phyloP scores from a whole-genome alignment of 495 filamentous ascomycete genomes.

The Hypoxylon lienhwacheense region DNA sequence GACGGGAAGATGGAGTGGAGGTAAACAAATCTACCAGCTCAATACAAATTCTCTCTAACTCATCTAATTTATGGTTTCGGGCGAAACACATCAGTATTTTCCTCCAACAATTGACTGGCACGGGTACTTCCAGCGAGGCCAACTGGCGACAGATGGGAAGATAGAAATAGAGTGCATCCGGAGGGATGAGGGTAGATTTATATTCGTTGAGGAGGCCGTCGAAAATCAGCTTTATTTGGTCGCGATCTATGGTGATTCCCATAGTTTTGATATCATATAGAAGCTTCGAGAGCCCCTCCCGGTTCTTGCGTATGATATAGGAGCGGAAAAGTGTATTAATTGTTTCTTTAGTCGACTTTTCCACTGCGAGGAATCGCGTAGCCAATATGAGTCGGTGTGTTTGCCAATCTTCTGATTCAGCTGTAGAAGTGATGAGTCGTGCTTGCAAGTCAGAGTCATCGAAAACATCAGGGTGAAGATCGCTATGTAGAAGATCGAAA shows the following conservation, averaged over 20 bases:
- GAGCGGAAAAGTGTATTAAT: constrained; percentile 32
- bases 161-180: constrained; percentile 30
- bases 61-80: constrained; percentile 34
- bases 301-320: constrained; percentile 25
- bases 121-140: constrained; percentile 35
- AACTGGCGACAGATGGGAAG: constrained; percentile 33
- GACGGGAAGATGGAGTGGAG: constrained; percentile 14
- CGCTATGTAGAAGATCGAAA: constrained; percentile 61
- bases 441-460: constrained; percentile 65
- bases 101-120: constrained; percentile 32
- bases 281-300: constrained; percentile 27
- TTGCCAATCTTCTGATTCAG: constrained; percentile 35
- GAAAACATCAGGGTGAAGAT: constrained; percentile 75
- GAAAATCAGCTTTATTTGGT: constrained; percentile 26
- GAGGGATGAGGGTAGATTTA: constrained; percentile 15
- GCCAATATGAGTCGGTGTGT: constrained; percentile 37
- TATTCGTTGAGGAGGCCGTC: constrained; percentile 27
- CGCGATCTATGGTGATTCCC: constrained; percentile 26
- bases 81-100: constrained; percentile 38
- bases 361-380: constrained; percentile 30
- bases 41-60: constrained; percentile 36
- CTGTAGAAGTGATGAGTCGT: constrained; percentile 28
- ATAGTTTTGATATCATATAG: constrained; percentile 39
- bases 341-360: constrained; percentile 19
- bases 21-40: constrained; percentile 35